phyloP scores from a whole-genome alignment of 2,329 filamentous ascomycete species.

The Lizonia empirigonia region DNA sequence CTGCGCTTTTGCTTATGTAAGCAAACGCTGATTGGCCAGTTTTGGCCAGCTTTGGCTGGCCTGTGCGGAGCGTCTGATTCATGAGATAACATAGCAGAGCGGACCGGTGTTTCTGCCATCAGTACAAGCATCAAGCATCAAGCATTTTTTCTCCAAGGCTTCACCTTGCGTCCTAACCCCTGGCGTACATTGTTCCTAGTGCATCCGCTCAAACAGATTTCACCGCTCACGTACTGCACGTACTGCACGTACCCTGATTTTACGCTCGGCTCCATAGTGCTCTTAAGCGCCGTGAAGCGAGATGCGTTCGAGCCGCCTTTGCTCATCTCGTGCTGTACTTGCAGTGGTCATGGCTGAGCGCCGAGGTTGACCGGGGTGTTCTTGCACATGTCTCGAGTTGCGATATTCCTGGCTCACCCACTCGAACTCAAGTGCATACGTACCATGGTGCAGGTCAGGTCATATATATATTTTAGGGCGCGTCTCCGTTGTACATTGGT shows the following conservation, averaged over 20 bases:
- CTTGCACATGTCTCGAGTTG: constrained; percentile 2
- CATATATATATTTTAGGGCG: background rate
- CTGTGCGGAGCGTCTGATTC: too few relatives aligned
- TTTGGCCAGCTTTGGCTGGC: too few relatives aligned
- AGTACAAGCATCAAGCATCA: background rate
- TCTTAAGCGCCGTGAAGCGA: constrained; percentile 2
- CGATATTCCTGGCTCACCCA: too few relatives aligned
- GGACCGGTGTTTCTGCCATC: background rate
- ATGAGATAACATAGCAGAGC: constrained; percentile 17
- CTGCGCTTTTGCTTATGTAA: too few relatives aligned
- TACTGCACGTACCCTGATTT: background rate
- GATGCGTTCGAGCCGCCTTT: background rate
- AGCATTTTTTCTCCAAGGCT: background rate
- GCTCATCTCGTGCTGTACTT: background rate
- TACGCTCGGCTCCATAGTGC: background rate
- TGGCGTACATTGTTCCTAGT: background rate
- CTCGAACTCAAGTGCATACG: background rate
- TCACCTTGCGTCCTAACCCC: background rate
- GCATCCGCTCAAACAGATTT: too few relatives aligned
- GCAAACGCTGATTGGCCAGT: too few relatives aligned
- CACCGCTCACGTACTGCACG: too few relatives aligned
- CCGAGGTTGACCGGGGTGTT: constrained; percentile 7
- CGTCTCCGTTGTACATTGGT: background rate
- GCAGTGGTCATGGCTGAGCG: background rate
- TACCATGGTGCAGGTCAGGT: background rate